Conservation (phyloP, 352 stramenopile species). For the Globisporangium megalacanthum region DNA sequence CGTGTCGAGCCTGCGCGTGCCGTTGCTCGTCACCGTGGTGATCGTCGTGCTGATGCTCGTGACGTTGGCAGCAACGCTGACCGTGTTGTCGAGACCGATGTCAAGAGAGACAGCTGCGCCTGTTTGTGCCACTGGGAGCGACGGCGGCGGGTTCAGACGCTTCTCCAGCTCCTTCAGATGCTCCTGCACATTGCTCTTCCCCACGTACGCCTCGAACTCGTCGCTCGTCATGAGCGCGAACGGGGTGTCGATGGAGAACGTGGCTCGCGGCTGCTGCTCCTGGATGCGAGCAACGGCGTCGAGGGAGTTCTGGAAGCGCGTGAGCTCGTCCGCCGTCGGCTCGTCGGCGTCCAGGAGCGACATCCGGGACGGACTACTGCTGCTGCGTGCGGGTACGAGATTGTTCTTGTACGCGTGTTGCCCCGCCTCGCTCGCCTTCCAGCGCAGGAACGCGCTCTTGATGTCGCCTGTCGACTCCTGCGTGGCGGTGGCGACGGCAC, state of each 20-base stretch:
- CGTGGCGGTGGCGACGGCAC: background rate
- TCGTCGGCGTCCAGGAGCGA: background rate
- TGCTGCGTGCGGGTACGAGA: background rate
- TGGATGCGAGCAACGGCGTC: conserved; percentile 30
- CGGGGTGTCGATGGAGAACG: conserved; percentile 56
- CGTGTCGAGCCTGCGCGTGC: background rate
- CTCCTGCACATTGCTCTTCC: conserved; percentile 1
- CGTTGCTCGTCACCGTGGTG: background rate
- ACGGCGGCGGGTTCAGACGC: background rate
- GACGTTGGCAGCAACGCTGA: background rate
- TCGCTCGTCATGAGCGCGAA: conserved; percentile 65
- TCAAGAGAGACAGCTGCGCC: too few relatives aligned
- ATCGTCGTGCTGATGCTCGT: background rate
- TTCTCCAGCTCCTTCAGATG: conserved; percentile 9
- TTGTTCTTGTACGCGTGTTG: conserved; percentile 5
- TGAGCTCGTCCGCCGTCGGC: conserved; percentile 10
- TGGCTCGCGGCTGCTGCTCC: conserved; percentile 41
- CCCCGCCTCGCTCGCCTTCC: conserved; percentile 10
- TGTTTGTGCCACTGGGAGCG: background rate
- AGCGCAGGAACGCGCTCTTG: conserved; percentile 6
- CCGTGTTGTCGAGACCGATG: too few relatives aligned
- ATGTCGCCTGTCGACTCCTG: background rate
- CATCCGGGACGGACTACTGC: background rate
- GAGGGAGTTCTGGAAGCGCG: conserved; percentile 7
- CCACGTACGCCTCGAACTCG: conserved; percentile 48